These are phyloP conservation scores for Teratosphaeria viscida DNA, from an alignment of 2,329 filamentous ascomycete species.

Conservation along the genomic window DNA sequence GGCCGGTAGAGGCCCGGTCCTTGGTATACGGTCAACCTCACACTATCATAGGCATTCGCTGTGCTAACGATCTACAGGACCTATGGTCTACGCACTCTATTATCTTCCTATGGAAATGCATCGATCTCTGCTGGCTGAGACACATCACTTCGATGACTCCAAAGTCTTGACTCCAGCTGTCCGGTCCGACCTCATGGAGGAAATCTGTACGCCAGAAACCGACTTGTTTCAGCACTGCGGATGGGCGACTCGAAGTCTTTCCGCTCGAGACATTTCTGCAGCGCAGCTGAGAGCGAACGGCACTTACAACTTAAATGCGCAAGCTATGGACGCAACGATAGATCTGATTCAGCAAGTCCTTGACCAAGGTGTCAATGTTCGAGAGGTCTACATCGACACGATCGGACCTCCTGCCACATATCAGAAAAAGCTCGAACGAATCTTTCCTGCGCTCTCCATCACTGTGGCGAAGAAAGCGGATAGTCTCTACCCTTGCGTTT, in stretches of 20 bases:
- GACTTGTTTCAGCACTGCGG: conserved; percentile 58
- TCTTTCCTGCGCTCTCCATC: conserved; percentile 60
- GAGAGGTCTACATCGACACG: conserved; percentile 90
- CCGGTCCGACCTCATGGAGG: conserved; percentile 60
- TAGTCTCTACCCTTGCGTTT: conserved; percentile 82
- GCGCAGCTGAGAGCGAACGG: conserved; percentile 58
- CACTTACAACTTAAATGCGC: conserved; percentile 85
- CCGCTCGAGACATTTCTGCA: conserved; percentile 70
- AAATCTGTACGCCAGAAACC: conserved; percentile 56
- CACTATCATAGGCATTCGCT: neutral
- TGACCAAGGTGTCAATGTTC: conserved; percentile 66
- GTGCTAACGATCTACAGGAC: conserved; percentile 31
- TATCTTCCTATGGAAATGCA: conserved; percentile 57
- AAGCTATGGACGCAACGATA: conserved; percentile 87
- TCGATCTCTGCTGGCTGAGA: conserved; percentile 62
- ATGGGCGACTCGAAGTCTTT: conserved; percentile 74
- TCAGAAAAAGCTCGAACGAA: conserved; percentile 69
- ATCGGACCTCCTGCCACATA: conserved; percentile 75
- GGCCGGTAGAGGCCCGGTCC: conserved; percentile 85
- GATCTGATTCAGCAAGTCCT: conserved; percentile 69
- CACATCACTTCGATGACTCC: conserved; percentile 87
- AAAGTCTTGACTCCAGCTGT: conserved; percentile 79
- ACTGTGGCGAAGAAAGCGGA: conserved; percentile 66
- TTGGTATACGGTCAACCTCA: conserved; percentile 46
- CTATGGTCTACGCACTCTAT: conserved; percentile 60